Evolutionary conservation across 306 rosid genomes (phyloP), one percentile per base, ranked within the genome.

Genomic region (Purshia tridentata): DNA sequence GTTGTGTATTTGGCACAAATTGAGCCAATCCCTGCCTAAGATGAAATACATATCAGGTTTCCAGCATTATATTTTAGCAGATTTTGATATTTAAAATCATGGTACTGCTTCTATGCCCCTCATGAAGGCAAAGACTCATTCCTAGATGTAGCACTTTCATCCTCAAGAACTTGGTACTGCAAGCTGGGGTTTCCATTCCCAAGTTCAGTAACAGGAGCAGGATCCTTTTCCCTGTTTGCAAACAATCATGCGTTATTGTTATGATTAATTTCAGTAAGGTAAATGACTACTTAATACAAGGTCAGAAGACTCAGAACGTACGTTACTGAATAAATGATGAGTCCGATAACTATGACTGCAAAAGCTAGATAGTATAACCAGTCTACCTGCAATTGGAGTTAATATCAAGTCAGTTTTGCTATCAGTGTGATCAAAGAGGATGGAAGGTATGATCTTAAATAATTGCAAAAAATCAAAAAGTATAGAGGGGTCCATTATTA

Each of bases 291-390:
- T 39, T 8, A 10, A 69, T 50, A 20, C 59, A 9, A 22, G 23
- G 15, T 13, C 47, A 6, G 37, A 63, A 72, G 47, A 48, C 63
- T 48, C 3, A 47, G 72, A 22, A 63, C 90, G 15, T 85, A 85
- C 96, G 73, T 73, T 67, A 70, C n/a, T 54, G 88, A 87, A 78
- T 89, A 87, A 51, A 87, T 61, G 50, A 85, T 16, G 57, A 89
- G 86, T 1, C 96, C 92, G 44, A 85, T 49, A 19, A 75, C 85
- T 9, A 82, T 87, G 40, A 76, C 0, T 13, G 79, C 71, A 37
- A 87, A 89, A 10, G 96, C 75, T 2, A 89, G 5, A 61, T 72
- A 87, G 86, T 87, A 89, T 65, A 89, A 64, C 96, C 91, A 87
- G 51, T 82, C 90, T 20, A 89, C 96, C 92, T 85, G 84, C 42